Base-by-base conservation (phyloP, 306 rosid genomes). In the Rubus parviflorus region DNA sequence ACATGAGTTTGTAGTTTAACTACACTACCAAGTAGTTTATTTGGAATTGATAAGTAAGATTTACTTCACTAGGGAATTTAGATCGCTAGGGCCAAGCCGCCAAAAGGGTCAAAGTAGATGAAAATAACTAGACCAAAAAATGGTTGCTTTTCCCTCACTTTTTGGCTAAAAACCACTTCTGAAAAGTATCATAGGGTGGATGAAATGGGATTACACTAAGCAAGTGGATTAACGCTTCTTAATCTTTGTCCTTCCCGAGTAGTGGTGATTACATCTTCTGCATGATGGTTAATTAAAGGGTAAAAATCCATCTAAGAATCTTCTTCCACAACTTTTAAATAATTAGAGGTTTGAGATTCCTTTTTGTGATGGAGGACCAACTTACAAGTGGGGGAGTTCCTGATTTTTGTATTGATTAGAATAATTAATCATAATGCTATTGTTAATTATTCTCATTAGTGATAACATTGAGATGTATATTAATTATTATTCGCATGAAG, bases 161-260 rank as follows among this genome's bases (percentile, higher is more conserved):
- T 65, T 56, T 16, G 7, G 23, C 25, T 72, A 47, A 58, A 65
- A 23, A 38, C 62, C 71, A 30, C 54, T 66, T 15, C 8, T 46
- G 42, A 75, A 75, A 60, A 38, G 76, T 45, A 58, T 23, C 5
- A 68, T 60, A 43, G 70, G 60, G 60, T 61, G 70, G 25, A 61
- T 53, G 68, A 61, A 25, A 75, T 81, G 73, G 68, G 71, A 42
- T 61, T 70, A 53, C 84, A 81, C 84, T 75, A 30, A 80, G 72
- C 37, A 75, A 75, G 77, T 70, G 79, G 68, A 75, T 75, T 70
- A 61, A 45, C 65, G 35, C 56, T 75, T 51, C 65, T 19, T 42
- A 45, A 60, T 47, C 70, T 19, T 74, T 61, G 70, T 75, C 78
- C 16, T 62, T 23, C 60, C 20, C 30, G 7, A 61, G 37, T 75